Base-by-base conservation (phyloP, 345 rosid genomes). In the Lepidium sativum region DNA sequence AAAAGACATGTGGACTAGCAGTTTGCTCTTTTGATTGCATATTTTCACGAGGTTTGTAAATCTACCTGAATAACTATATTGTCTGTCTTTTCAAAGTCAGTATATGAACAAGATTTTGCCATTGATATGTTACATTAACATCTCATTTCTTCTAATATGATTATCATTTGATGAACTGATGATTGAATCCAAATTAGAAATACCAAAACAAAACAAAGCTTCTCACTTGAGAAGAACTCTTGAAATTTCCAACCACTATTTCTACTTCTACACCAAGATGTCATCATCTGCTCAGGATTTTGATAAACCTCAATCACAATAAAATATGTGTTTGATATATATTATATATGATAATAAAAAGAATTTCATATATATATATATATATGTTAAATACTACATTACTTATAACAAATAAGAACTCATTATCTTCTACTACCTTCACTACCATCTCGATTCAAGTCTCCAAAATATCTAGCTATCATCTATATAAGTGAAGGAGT, bases 401-500 rank as follows among this genome's bases (percentile, higher is more conserved):
- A 21, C 56, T 63, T 38, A 6, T 23, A 11, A 63, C 38, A 50
- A 6, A 29, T 53, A 37, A 39, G 18, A 12, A 29, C 31, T 9
- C 69, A 64, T 18, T 40, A 31, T 41, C 52, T 13, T 31, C 52
- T 40, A 31, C 69, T 18, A 16, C 60, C 15, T 52, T 40, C 51
- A n/a, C n/a, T n/a, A n/a, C n/a, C 43, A 53, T 20, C 42, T 31
- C 31, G 23, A 52, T 31, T 42, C 51, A 40, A 53, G 49, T 45
- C 57, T 48, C 58, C 38, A 56, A 48, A 38, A 39, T 47, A 21
- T 35, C 23, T 23, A 47, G 58, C 57, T 39, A 58, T 49, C 72
- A 58, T 68, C 59, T 9, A 49, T n/a, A n/a, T 43, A 25, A 16
- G 33, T 38, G 51, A 68, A 39, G 18, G 59, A 27, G 50, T 18